Base-by-base conservation (phyloP, 1,284 basidiomycete species). In the Rhodotorula sp. region DNA sequence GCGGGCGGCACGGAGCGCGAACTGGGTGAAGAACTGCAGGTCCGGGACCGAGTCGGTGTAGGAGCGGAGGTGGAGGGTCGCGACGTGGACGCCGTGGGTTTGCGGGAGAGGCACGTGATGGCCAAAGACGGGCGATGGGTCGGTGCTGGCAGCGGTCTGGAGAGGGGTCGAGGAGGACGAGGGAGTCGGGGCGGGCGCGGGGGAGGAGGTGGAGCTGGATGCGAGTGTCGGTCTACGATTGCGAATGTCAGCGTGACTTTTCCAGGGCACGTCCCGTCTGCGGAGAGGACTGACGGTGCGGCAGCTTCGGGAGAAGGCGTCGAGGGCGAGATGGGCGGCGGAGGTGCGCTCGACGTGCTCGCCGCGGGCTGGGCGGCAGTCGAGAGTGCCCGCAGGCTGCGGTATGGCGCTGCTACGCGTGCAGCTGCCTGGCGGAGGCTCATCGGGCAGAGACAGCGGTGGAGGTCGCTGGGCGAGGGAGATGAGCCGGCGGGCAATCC, bases 1-100 rank as follows among this genome's bases (percentile, higher is more conserved):
- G 32, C 88, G 85, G 0, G 95, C 96, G 0, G 92, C 89, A 78
- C 94, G 92, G 2, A 88, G 82, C 0, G 90, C 90, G 81, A 99
- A 96, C 81, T 92, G 90, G 1, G 89, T 86, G 82, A 91, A 94
- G 75, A 95, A 87, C 78, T 89, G 87, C 63, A 99, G 87, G 32
- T 87, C 78, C 34, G 75, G 64, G 44, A 81, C 85, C 51, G 84
- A 81, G 25, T 87, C 84, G 78, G 88, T 84, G 84, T 95, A 88
- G 2, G 92, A 88, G 71, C 91, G 90, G 79, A 97, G 87, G 78
- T 94, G 91, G 67, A 98, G 85, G 58, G 87, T 86, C 8, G 92
- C 94, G 76, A 90, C 91, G 67, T 94, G 93, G 67, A 93, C 85
- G 67, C 84, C 83, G 82, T 94, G 88, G 7, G 88, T 89, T 19